Percentiles rank a stretch among this genome's conserved stretches.
Evolutionary conservation across 2,329 filamentous ascomycete genomes (phyloP).

Genomic region (Neoascochyta sp.): DNA sequence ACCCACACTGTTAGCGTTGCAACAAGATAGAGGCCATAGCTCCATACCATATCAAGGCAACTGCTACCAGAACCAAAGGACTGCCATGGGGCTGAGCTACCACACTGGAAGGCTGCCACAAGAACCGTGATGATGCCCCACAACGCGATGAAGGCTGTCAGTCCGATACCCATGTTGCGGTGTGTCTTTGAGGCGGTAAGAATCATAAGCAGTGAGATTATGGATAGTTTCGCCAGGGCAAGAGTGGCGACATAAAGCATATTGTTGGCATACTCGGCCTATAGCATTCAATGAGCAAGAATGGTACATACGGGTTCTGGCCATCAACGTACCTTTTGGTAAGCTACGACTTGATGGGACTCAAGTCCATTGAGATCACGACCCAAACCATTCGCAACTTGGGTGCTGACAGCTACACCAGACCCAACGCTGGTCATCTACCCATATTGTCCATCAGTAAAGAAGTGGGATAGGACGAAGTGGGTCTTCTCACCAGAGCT

Average conservation of each 20-base stretch:
- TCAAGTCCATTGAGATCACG: too few relatives aligned
- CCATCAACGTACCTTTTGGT: constrained; percentile 26
- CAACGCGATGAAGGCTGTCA: constrained; percentile 27
- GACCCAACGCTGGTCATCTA: constrained; percentile 33
- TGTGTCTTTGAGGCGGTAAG: constrained; percentile 31
- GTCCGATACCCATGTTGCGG: constrained; percentile 21
- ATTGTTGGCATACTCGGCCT: constrained; percentile 37
- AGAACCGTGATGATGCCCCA: constrained; percentile 31
- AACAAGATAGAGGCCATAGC: neutral
- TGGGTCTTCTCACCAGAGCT: constrained; percentile 25
- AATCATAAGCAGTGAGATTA: constrained; percentile 35
- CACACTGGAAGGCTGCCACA: constrained; percentile 32
- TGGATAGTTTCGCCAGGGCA: constrained; percentile 34
- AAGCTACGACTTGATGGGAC: constrained; percentile 24
- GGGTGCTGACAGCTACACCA: constrained; percentile 29
- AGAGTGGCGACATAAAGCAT: constrained; percentile 35
- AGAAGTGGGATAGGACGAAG: too few relatives aligned
- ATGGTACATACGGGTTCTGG: neutral
- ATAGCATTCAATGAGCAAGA: neutral
- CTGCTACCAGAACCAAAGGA: constrained; percentile 9
- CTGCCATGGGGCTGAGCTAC: constrained; percentile 26
- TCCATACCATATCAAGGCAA: constrained; percentile 28
- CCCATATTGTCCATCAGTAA: constrained; percentile 8
- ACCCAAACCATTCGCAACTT: constrained; percentile 32
- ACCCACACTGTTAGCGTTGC: constrained; percentile 2